phyloP scores from a whole-genome alignment of 1,139 yeast genomes.

The Hansenula lynferdii region DNA sequence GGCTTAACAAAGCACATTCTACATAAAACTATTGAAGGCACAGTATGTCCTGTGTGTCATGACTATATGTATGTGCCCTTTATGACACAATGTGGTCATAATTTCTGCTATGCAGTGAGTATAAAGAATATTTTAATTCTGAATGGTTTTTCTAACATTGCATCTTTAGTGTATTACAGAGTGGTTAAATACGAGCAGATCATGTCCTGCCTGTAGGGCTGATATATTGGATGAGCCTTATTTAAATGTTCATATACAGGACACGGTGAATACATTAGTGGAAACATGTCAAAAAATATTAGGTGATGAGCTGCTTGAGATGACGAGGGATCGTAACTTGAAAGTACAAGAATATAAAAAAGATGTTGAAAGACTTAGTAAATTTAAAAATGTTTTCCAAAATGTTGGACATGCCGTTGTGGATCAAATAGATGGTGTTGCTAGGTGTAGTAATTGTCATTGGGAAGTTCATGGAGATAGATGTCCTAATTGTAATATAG shows the following conservation, averaged over 20 bases:
- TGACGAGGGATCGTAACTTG: slow-evolving; percentile 21
- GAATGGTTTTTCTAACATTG: background rate
- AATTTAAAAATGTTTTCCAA: slow-evolving; percentile 48
- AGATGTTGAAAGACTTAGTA: slow-evolving; percentile 30
- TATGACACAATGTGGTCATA: slow-evolving; percentile 31
- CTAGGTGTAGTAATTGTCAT: slow-evolving; percentile 73
- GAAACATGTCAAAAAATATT: slow-evolving; percentile 30
- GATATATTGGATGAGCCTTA: slow-evolving; percentile 39
- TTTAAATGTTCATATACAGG: slow-evolving; percentile 35
- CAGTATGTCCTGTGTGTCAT: slow-evolving; percentile 28
- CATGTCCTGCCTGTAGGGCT: slow-evolving; percentile 55
- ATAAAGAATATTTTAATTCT: slow-evolving; percentile 31
- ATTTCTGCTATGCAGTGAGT: slow-evolving; percentile 27
- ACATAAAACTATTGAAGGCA: slow-evolving; percentile 14
- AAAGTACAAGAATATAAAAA: slow-evolving; percentile 30
- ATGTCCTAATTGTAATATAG: slow-evolving; percentile 49
- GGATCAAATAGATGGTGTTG: slow-evolving; percentile 71
- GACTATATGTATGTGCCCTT: slow-evolving; percentile 32
- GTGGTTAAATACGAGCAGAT: slow-evolving; percentile 45
- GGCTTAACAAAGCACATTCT: slow-evolving; percentile 8
- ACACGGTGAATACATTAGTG: slow-evolving; percentile 8
- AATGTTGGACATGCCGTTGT: slow-evolving; percentile 48
- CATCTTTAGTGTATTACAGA: slow-evolving; percentile 37
- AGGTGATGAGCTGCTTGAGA: slow-evolving; percentile 21
- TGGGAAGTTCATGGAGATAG: slow-evolving; percentile 68